A percentile compares a stretch with the other conserved stretches of the same genome.
phyloP scores from a whole-genome alignment of 2,329 filamentous ascomycete genomes.

The Colletotrichum sp. region DNA sequence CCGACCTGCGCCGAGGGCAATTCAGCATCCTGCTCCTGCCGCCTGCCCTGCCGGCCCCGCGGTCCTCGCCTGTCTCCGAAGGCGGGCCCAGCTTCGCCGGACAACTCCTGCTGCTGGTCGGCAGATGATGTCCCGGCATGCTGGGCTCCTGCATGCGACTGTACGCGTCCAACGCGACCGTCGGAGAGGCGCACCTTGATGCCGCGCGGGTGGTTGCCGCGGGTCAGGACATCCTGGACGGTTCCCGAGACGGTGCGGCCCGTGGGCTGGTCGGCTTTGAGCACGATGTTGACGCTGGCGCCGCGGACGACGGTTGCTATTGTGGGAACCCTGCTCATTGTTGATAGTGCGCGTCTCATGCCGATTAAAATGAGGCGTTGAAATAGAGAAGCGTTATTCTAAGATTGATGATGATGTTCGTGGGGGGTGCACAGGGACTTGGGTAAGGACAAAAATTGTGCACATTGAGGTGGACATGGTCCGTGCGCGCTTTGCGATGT shows the following conservation, averaged over 20 bases:
- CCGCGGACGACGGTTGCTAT: conserved; percentile 62
- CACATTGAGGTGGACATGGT: too few species aligned
- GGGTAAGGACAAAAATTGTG: too few species aligned
- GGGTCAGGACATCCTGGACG: conserved; percentile 72
- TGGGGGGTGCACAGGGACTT: too few species aligned
- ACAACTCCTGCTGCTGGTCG: neutral
- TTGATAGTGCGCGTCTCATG: neutral
- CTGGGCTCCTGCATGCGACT: conserved; percentile 53
- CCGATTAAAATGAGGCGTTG: too few species aligned
- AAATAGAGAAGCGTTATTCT: too few species aligned
- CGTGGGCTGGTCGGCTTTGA: conserved; percentile 79
- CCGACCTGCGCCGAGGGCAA: conserved; percentile 28
- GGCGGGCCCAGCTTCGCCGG: neutral
- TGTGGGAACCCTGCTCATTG: conserved; percentile 45
- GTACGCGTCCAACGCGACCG: conserved; percentile 76
- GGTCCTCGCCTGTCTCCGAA: neutral
- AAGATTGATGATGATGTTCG: too few species aligned
- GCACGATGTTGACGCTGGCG: conserved; percentile 71
- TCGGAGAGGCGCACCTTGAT: conserved; percentile 79
- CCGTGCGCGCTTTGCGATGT: too few species aligned
- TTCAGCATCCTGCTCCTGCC: neutral
- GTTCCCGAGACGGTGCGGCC: conserved; percentile 72
- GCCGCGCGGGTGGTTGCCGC: conserved; percentile 76
- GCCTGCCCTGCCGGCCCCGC: conserved; percentile 19
- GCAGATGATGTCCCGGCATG: neutral